Percentiles rank a stretch among this genome's conserved stretches.
These are phyloP conservation scores for Geosiphon pyriformis DNA, from an alignment of 192 early-diverging fungal genomes.

Conservation along the genomic window DNA sequence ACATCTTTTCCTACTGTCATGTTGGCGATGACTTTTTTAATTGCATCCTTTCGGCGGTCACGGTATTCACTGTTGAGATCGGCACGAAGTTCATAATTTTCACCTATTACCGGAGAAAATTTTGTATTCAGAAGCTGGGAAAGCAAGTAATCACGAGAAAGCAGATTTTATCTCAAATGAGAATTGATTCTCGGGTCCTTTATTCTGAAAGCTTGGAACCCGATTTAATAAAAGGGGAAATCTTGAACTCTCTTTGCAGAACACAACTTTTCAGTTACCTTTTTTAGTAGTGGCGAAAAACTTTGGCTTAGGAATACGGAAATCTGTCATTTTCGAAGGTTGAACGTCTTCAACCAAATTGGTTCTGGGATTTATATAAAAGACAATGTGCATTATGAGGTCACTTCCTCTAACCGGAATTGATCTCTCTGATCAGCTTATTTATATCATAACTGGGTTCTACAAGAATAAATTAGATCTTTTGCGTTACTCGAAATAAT, in stretches of 20 bases:
- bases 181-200: constrained; percentile 1
- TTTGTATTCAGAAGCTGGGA: not conserved
- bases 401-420: not conserved
- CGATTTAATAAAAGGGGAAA: not conserved
- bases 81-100: constrained; percentile 96
- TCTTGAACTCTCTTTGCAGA: not conserved
- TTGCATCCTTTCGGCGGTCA: constrained; percentile 92
- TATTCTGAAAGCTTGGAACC: not conserved
- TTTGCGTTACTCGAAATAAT: too few relatives aligned
- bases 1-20: constrained; percentile 99
- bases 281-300: constrained; percentile 74
- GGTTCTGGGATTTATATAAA: not conserved
- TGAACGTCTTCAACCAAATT: not conserved
- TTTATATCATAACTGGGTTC: not conserved
- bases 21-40: constrained; percentile 98
- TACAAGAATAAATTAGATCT: not conserved
- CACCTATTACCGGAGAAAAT: constrained; percentile 48
- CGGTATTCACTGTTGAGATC: constrained; percentile 98
- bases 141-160: not conserved
- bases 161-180: not conserved
- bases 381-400: not conserved
- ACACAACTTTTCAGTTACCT: constrained; percentile 39
- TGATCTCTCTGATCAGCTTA: not conserved
- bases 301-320: constrained; percentile 42
- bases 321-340: constrained; percentile 25